phyloP scores from a whole-genome alignment of 257 asterid species.

The Parsonsia alboflavescens region DNA sequence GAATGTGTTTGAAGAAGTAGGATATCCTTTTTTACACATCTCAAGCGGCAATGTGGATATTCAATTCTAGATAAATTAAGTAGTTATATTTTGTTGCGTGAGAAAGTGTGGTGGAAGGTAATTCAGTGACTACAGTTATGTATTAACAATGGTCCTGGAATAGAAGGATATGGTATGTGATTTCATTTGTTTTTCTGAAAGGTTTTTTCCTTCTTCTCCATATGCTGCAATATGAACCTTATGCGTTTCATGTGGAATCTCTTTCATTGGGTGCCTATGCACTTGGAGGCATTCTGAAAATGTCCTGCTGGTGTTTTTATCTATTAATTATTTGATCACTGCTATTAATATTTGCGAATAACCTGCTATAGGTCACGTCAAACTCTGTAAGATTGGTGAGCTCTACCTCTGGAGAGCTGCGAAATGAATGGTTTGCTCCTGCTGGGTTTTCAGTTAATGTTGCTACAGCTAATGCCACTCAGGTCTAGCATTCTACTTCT shows the following conservation, averaged over 20 bases:
- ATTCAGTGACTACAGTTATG: no score
- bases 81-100: not conserved
- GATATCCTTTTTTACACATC: no score
- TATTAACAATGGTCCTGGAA: no score
- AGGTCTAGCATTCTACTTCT: slow-evolving; percentile 32
- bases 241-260: not conserved
- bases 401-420: slow-evolving; percentile 68
- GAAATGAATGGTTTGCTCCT: slow-evolving; percentile 77
- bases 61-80: no score
- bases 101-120: not conserved
- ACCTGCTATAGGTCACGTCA: slow-evolving; percentile 65
- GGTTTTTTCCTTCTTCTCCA: not conserved
- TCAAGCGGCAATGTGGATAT: no score
- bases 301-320: not conserved
- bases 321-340: slow-evolving; percentile 5
- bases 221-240: not conserved
- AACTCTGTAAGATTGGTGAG: slow-evolving; percentile 70
- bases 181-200: not conserved
- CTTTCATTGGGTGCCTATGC: not conserved
- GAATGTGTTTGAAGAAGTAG: no score
- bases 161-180: not conserved
- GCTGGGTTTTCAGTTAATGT: slow-evolving; percentile 73
- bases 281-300: not conserved
- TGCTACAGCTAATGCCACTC: slow-evolving; percentile 92
- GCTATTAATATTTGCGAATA: slow-evolving; percentile 19